Evolutionary conservation across 225 moss, liverwort and hornwort species (phyloP).

Genomic region (Rhytidiadelphus loreus): DNA sequence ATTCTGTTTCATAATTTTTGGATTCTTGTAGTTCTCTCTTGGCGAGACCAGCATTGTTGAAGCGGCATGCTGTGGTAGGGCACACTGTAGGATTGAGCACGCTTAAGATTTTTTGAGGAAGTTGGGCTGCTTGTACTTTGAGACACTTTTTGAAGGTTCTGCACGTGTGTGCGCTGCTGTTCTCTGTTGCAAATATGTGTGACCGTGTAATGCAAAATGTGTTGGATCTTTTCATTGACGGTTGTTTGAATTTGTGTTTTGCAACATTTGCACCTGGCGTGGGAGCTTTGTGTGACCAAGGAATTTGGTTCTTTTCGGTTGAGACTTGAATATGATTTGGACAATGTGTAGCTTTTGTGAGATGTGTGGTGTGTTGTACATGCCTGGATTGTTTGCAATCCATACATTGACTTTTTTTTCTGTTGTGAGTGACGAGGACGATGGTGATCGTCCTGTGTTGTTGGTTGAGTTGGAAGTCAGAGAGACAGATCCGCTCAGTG

Average conservation of each 20-base stretch:
- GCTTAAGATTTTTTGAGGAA: slow-evolving; percentile 4
- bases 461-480: not conserved
- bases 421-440: not conserved
- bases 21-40: not conserved
- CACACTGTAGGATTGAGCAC: not conserved
- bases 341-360: not conserved
- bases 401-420: not conserved
- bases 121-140: slow-evolving; percentile 34
- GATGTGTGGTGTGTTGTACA: not conserved
- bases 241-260: not conserved
- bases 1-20: slow-evolving; percentile 6
- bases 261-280: not conserved
- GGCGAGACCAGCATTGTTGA: slow-evolving; percentile 1
- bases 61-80: slow-evolving; percentile 4
- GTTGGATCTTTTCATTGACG: not conserved
- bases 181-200: not conserved
- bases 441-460: not conserved
- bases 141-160: slow-evolving; percentile 25
- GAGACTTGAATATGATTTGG: not conserved
- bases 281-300: not conserved
- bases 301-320: not conserved
- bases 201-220: not conserved
- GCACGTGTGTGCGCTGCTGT: slow-evolving; percentile 23
- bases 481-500: not conserved
- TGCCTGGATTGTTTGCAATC: not conserved